Conservation (phyloP, 2,329 filamentous ascomycete species). For the Xylaria arbuscula region DNA sequence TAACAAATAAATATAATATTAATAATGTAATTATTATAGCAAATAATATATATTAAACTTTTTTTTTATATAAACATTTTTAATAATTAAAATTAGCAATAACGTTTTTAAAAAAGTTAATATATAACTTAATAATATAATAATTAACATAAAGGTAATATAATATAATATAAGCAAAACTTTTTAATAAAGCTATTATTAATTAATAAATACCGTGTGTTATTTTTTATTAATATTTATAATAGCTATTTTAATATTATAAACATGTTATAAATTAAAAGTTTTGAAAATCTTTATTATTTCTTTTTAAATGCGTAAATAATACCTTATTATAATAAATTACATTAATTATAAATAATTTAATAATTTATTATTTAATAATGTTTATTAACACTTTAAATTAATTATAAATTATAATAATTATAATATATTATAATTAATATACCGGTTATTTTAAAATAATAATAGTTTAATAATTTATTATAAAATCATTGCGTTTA, state of each 20-base stretch:
- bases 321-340: background rate
- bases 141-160: slow-evolving; percentile 38
- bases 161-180: slow-evolving; percentile 39
- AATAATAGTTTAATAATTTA: slow-evolving; percentile 25
- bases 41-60: slow-evolving; percentile 41
- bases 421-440: slow-evolving; percentile 16
- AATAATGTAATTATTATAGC: too few relatives aligned
- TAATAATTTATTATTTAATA: slow-evolving; percentile 20
- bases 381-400: slow-evolving; percentile 19
- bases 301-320: slow-evolving; percentile 3
- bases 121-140: slow-evolving; percentile 46
- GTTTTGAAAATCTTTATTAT: slow-evolving; percentile 13
- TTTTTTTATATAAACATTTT: slow-evolving; percentile 37
- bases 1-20: too few relatives aligned
- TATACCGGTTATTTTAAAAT: background rate
- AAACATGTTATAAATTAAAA: slow-evolving; percentile 12
- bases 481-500: slow-evolving; percentile 37
- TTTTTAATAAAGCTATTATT: slow-evolving; percentile 25
- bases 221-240: too few relatives aligned
- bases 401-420: slow-evolving; percentile 8
- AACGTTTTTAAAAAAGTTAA: slow-evolving; percentile 42
- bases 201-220: slow-evolving; percentile 6
- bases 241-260: slow-evolving; percentile 17
- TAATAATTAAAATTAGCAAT: slow-evolving; percentile 48
- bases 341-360: slow-evolving; percentile 15